phyloP scores from a whole-genome alignment of 139 green algal genomes.

The Mychonastes homosphaera region DNA sequence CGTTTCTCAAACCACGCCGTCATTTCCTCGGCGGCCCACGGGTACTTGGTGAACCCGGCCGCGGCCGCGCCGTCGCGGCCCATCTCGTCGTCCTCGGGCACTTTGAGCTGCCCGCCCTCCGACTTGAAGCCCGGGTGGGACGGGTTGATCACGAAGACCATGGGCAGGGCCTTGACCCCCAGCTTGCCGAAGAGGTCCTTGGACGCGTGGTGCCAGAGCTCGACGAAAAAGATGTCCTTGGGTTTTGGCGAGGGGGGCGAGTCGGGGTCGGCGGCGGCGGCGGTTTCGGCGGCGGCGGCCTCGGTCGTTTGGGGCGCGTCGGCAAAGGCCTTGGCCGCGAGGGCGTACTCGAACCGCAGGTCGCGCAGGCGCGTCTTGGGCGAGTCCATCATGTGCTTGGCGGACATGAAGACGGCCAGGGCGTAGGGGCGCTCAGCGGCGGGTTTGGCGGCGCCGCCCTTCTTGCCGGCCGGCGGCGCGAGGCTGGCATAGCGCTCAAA shows the following conservation, averaged over 20 bases:
- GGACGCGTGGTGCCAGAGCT: conserved; percentile 35
- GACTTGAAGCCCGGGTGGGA: conserved; percentile 10
- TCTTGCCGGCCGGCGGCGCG: background rate
- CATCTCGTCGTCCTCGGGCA: conserved; percentile 33
- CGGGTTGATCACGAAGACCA: conserved; percentile 33
- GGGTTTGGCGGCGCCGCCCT: background rate
- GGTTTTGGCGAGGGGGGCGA: conserved; percentile 2
- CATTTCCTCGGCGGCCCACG: conserved; percentile 50
- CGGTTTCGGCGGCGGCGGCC: background rate
- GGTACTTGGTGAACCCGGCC: conserved; percentile 22
- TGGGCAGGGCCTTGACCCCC: conserved; percentile 44
- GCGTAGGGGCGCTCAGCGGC: conserved; percentile 13
- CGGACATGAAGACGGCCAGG: conserved; percentile 19
- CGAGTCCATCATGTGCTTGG: conserved; percentile 5
- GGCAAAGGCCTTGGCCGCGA: conserved; percentile 16
- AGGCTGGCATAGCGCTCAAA: background rate
- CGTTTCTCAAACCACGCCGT: conserved; percentile 25
- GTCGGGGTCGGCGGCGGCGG: conserved; percentile 9
- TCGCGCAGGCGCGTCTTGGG: conserved; percentile 10
- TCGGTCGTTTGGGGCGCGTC: background rate
- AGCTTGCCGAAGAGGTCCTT: conserved; percentile 38
- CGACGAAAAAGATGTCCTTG: conserved; percentile 46
- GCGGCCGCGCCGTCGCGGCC: background rate
- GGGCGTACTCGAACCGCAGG: conserved; percentile 15
- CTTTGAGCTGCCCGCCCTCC: conserved; percentile 24